Percentiles rank a stretch among this genome's conserved stretches.
Evolutionary conservation across 495 filamentous ascomycete genomes (phyloP).

Genomic region (Neurospora terricola): DNA sequence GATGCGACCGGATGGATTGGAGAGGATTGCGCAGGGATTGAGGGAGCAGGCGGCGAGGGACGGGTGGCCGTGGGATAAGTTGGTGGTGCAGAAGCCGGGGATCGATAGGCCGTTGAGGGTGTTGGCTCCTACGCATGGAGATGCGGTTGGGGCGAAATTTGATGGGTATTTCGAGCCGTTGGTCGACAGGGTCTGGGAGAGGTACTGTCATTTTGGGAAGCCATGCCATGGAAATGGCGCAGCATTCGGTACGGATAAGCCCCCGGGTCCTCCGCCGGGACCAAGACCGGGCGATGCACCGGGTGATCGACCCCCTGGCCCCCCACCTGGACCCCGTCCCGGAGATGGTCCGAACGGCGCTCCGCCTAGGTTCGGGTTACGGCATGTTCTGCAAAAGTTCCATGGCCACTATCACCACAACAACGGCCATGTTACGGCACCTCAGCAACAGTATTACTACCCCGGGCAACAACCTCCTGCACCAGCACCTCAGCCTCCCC

Average conservation of each 20-base stretch:
- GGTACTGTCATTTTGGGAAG: slow-evolving; percentile 5
- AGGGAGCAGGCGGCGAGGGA: slow-evolving; percentile 45
- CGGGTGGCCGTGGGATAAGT: slow-evolving; percentile 53
- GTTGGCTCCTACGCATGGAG: slow-evolving; percentile 56
- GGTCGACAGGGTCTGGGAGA: slow-evolving; percentile 51
- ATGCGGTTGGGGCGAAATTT: slow-evolving; percentile 48
- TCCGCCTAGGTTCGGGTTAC: not conserved
- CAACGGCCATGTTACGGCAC: slow-evolving; percentile 1
- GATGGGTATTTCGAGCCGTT: slow-evolving; percentile 54
- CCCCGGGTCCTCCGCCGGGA: not conserved
- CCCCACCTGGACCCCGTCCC: not conserved
- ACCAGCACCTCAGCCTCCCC: not conserved
- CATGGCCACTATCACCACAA: not conserved
- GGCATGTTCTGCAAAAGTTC: not conserved
- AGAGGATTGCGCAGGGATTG: slow-evolving; percentile 43
- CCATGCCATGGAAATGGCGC: not conserved
- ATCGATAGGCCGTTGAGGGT: slow-evolving; percentile 38
- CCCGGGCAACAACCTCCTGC: not conserved
- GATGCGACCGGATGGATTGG: slow-evolving; percentile 49
- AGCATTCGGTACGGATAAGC: not conserved
- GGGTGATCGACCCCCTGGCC: not conserved
- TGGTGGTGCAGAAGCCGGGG: slow-evolving; percentile 47
- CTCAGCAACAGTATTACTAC: not conserved
- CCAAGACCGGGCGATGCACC: not conserved
- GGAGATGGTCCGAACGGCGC: not conserved